Evolutionary conservation across 106 monocot species (phyloP), one percentile per base, ranked within the genome.

Genomic region (Dendrobium huoshanense): DNA sequence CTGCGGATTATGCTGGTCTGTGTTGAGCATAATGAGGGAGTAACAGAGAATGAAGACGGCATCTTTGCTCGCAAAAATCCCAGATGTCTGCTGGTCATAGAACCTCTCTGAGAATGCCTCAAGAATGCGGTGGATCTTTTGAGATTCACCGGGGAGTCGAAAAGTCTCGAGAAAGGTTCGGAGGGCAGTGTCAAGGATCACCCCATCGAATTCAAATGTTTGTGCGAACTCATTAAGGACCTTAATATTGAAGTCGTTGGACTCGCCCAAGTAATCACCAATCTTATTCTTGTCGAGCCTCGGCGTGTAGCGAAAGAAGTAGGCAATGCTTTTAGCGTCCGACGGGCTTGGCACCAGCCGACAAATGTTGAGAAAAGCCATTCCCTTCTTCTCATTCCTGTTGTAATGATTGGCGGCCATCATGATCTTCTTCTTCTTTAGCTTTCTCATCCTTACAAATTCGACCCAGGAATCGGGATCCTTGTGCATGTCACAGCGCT

Each of bases 81-180:
- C 91, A 0, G 86, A 76, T 0, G n/a, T 13, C 80, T 93, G 92
- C 73, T 91, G 94, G 83, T 93, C 95, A 68, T 87, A 93, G 84
- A 85, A 95, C 42, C 85, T 75, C 56, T 95, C 95, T 0, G 95
- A 99, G 80, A 95, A 99, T 24, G 91, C 93, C 76, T 95, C 98
- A 0, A 99, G 85, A 22, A 99, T 88, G 43, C 98, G 79, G 19
- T 95, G 89, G 24, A 99, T 95, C 87, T 99, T 99, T 81, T 99
- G 98, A 6, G 98, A 95, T 80, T 99, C 98, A 3, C 98, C 98
- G 0, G 98, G 95, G 9, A 99, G 84, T 3, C 98, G 85, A 72
- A 99, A 99, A 1, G 92, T 91, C 77, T 93, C 92, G 9, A 99
- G 91, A 82, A 78, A 99, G 19, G 81, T 84, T 11, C 98, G 81